Evolutionary conservation across 208 protist species (phyloP), one percentile per base, ranked within the genome.

Genomic region (Blastocrithidia nonstop): DNA sequence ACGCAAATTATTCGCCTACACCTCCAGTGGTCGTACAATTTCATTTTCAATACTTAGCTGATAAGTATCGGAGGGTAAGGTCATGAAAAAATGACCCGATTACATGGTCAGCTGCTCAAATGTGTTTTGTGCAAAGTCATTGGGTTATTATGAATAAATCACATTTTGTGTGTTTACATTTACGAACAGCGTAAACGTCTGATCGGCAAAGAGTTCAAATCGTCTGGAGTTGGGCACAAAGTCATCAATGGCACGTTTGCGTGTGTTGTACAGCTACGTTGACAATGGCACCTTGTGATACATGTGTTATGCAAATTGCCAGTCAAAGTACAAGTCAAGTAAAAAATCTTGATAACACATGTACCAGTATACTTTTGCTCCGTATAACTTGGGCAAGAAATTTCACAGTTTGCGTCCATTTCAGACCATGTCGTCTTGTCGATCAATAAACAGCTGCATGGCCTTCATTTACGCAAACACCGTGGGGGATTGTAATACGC

Each of bases 111-210:
- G 29, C 7, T 47, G 76, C n/a, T 66, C 63, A 63, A 89, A 82
- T 7, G 54, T 69, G 50, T 93, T 93, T 32, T 73, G 45, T 13
- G 50, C 32, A 15, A 49, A 47, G 47, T 86, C 73, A 35, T 82
- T 85, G 6, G 71, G 63, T 49, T 93, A 67, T 0, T 78, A 62
- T 11, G 66, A 60, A 57, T 83, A 93, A 22, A 93, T 57, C 6
- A 88, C 74, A 47, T 93, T 88, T 32, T 75, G 47, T 6, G 49
- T 53, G 53, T 93, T 93, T 4, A 66, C 63, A 63, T 86, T 93
- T 16, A 93, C 3, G 45, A 82, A 46, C 8, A 93, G 23, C 0
- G 48, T 57, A 1, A 56, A 41, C 21, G 22, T 29, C 1, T 57
- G 60, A 45, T 78, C 68, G 6, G 68, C 29, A 45, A 88, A 75